Evolutionary conservation across 495 filamentous ascomycete species (phyloP).

Genomic region (Penicillium pancosmium): DNA sequence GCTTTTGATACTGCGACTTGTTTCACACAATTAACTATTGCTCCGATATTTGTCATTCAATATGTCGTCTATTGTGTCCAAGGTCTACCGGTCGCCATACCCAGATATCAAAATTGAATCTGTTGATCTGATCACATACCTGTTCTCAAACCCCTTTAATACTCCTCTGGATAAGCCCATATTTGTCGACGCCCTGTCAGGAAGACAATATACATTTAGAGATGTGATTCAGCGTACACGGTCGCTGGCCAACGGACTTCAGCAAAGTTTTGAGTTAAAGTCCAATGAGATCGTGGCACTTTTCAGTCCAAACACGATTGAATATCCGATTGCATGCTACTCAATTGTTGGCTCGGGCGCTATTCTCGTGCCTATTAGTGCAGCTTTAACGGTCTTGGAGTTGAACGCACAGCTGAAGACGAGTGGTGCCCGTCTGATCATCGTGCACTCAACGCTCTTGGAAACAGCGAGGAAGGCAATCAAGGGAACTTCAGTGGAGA

Average conservation of each 20-base stretch:
- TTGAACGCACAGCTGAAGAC: conserved; percentile 84
- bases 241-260: conserved; percentile 74
- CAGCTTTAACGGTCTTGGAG: conserved; percentile 76
- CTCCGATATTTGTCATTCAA: background rate
- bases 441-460: conserved; percentile 66
- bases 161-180: conserved; percentile 17
- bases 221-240: conserved; percentile 61
- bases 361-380: conserved; percentile 75
- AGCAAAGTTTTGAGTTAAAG: conserved; percentile 65
- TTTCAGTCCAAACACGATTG: conserved; percentile 68
- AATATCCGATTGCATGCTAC: conserved; percentile 65
- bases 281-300: conserved; percentile 71
- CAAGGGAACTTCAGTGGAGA: conserved; percentile 29
- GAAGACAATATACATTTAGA: conserved; percentile 67
- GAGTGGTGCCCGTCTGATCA: conserved; percentile 67
- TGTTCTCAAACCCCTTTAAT: conserved; percentile 58
- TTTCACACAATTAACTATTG: no score
- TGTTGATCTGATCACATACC: conserved; percentile 65
- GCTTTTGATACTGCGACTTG: no score
- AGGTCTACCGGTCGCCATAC: conserved; percentile 29
- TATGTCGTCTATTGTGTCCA: conserved; percentile 34
- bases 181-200: conserved; percentile 62
- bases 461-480: conserved; percentile 64
- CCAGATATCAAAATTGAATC: conserved; percentile 31
- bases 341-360: conserved; percentile 77